These are phyloP conservation scores for Calonectria multiphialidica DNA, from an alignment of 2,329 filamentous ascomycete genomes.

Conservation along the genomic window DNA sequence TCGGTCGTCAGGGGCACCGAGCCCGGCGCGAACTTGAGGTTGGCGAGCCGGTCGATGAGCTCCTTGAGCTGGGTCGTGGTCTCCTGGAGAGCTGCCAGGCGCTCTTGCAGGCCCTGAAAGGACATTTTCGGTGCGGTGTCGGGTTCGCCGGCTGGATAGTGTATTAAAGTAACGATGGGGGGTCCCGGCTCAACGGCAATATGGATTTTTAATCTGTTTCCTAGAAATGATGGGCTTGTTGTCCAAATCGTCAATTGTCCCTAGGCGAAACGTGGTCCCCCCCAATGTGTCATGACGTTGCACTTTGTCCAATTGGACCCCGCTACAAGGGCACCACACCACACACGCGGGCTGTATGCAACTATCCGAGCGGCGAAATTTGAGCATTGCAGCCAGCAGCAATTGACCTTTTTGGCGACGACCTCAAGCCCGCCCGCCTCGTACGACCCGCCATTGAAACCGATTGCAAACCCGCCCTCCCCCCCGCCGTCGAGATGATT, in stretches of 20 bases:
- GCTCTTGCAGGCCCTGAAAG: conserved; percentile 72
- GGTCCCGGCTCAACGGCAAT: neutral
- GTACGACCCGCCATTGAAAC: conserved; percentile 17
- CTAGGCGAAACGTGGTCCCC: conserved; percentile 41
- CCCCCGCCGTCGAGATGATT: conserved; percentile 71
- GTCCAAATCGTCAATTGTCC: conserved; percentile 13
- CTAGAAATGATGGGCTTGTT: neutral
- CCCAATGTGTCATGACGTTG: conserved; percentile 40
- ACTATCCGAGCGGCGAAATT: conserved; percentile 38
- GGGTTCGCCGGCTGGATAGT: neutral
- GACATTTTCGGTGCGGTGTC: conserved; percentile 56
- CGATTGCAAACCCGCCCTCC: neutral
- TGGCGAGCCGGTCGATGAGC: conserved; percentile 70
- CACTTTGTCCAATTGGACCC: conserved; percentile 24
- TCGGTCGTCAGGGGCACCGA: conserved; percentile 64
- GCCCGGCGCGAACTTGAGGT: conserved; percentile 69
- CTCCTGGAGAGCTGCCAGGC: conserved; percentile 71
- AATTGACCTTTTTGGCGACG: conserved; percentile 20
- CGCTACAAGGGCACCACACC: conserved; percentile 25
- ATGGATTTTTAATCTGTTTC: neutral
- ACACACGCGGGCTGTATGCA: conserved; percentile 40
- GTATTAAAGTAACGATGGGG: too few species aligned
- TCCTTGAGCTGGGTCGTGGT: conserved; percentile 68
- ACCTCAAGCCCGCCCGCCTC: conserved; percentile 10
- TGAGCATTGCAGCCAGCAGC: conserved; percentile 31